These are phyloP conservation scores for Neonectria faginata DNA, from an alignment of 2,329 filamentous ascomycete genomes.

Conservation along the genomic window DNA sequence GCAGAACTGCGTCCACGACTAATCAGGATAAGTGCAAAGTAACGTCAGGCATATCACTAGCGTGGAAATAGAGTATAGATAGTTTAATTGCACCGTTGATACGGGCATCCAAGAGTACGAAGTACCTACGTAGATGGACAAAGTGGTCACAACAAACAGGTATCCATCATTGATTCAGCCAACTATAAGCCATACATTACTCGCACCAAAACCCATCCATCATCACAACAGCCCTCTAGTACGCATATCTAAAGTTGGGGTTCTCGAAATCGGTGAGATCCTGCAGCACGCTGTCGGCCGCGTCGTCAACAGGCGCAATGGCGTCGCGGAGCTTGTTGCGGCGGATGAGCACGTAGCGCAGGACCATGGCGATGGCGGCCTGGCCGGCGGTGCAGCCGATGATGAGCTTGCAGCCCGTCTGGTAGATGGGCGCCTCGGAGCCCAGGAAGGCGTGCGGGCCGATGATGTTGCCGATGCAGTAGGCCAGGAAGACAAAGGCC, in stretches of 20 bases:
- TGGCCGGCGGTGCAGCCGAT: conserved; percentile 42
- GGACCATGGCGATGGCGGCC: conserved; percentile 31
- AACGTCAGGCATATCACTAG: neutral
- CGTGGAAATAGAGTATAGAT: neutral
- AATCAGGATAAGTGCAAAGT: neutral
- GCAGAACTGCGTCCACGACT: neutral
- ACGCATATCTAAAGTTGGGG: conserved; percentile 45
- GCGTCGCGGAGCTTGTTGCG: conserved; percentile 42
- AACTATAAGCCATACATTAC: neutral
- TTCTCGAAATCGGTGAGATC: conserved; percentile 47
- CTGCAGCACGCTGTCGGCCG: conserved; percentile 37
- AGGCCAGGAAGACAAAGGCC: conserved; percentile 61
- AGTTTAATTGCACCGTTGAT: neutral
- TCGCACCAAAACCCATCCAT: neutral
- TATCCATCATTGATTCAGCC: neutral
- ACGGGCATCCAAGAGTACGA: neutral
- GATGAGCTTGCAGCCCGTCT: conserved; percentile 61
- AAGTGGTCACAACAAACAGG: neutral
- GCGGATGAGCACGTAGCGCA: conserved; percentile 41
- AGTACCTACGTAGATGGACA: neutral
- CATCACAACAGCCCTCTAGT: conserved; percentile 29
- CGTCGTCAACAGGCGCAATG: conserved; percentile 35
- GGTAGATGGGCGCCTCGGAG: conserved; percentile 61
- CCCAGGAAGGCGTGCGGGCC: conserved; percentile 55
- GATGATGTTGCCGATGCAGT: conserved; percentile 51